phyloP scores from a whole-genome alignment of 2,329 filamentous ascomycete genomes.

The Fusarium sp. region DNA sequence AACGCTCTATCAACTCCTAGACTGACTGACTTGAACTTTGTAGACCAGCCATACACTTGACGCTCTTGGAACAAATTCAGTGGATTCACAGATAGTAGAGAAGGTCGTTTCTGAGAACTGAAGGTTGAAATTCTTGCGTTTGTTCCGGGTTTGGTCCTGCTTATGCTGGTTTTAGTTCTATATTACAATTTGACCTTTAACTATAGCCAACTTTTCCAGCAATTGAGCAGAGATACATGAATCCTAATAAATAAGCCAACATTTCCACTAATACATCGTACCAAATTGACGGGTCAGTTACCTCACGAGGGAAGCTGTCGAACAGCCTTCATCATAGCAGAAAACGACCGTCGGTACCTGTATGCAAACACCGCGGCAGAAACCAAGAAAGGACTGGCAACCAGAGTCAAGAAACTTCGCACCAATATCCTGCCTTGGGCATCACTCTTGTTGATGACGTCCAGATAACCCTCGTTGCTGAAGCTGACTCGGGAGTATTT shows the following conservation, averaged over 20 bases:
- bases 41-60: neutral
- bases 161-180: neutral
- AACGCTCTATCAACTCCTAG: neutral
- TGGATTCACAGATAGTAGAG: neutral
- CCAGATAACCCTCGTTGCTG: conserved; percentile 88
- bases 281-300: too few relatives aligned
- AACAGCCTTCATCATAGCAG: conserved; percentile 28
- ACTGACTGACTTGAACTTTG: neutral
- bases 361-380: conserved; percentile 40
- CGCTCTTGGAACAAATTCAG: neutral
- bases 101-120: neutral
- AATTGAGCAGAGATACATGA: neutral
- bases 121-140: neutral
- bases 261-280: neutral
- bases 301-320: conserved; percentile 9
- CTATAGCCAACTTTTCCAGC: conserved; percentile 1
- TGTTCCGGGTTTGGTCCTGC: neutral
- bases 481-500: conserved; percentile 95
- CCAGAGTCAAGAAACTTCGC: conserved; percentile 51
- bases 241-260: neutral
- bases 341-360: conserved; percentile 39
- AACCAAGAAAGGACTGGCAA: conserved; percentile 45
- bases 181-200: conserved; percentile 14
- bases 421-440: conserved; percentile 72
- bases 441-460: conserved; percentile 76